These are phyloP conservation scores for Kandelia obovata DNA, from an alignment of 345 rosid genomes.

Conservation along the genomic window DNA sequence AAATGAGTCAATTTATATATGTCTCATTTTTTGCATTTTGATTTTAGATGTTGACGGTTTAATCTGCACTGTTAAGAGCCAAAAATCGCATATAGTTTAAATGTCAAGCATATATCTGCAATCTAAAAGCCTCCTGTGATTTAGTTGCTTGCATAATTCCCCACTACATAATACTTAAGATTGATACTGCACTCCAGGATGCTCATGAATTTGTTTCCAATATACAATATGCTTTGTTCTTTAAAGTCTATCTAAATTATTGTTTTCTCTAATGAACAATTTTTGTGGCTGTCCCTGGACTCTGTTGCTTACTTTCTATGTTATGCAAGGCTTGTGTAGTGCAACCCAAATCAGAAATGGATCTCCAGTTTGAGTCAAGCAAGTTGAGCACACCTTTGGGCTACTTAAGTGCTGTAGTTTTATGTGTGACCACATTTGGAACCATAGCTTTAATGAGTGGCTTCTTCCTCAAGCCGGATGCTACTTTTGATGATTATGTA, in stretches of 20 bases:
- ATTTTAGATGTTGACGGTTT: too few relatives aligned
- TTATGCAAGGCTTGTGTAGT: slow-evolving; percentile 74
- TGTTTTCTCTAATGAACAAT: background rate
- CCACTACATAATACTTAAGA: too few relatives aligned
- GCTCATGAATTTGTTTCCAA: too few relatives aligned
- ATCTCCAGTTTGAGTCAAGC: slow-evolving; percentile 80
- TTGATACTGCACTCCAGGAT: too few relatives aligned
- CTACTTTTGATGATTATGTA: slow-evolving; percentile 78
- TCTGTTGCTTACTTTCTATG: slow-evolving; percentile 5
- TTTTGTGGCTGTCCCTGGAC: background rate
- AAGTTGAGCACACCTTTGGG: slow-evolving; percentile 89
- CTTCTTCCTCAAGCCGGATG: slow-evolving; percentile 82
- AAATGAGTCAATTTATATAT: background rate
- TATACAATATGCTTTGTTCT: background rate
- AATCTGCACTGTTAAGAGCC: too few relatives aligned
- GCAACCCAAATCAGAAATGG: slow-evolving; percentile 85
- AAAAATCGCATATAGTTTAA: too few relatives aligned
- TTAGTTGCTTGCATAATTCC: too few relatives aligned
- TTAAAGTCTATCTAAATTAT: background rate
- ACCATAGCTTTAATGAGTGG: slow-evolving; percentile 90
- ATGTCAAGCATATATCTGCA: too few relatives aligned
- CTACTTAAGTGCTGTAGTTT: slow-evolving; percentile 51
- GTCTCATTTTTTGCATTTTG: background rate
- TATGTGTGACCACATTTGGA: slow-evolving; percentile 81
- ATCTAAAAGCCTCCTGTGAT: too few relatives aligned